phyloP scores from a whole-genome alignment of 1,284 basidiomycete species.

The Cryptococcus jaspeensis region DNA sequence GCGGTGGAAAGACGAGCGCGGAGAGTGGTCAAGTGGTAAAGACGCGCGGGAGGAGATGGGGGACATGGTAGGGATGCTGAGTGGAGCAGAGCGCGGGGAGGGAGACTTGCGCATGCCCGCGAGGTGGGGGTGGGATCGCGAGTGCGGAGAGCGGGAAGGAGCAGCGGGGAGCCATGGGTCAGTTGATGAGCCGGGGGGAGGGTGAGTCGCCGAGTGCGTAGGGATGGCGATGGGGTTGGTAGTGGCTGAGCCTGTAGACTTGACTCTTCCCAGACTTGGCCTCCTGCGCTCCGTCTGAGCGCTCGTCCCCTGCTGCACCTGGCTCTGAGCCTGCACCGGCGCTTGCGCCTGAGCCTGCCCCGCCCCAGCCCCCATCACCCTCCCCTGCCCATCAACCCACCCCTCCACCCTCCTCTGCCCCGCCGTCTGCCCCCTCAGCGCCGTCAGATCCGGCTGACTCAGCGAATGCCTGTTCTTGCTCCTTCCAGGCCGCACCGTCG shows the following conservation, averaged over 20 bases:
- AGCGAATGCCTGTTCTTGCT: conserved; percentile 27
- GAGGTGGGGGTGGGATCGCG: conserved; percentile 22
- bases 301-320: conserved; percentile 10
- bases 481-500: conserved; percentile 36
- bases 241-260: neutral
- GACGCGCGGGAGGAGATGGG: conserved; percentile 18
- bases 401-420: conserved; percentile 21
- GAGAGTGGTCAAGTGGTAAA: conserved; percentile 11
- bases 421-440: conserved; percentile 26
- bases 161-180: conserved; percentile 11
- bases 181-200: neutral
- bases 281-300: conserved; percentile 5
- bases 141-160: conserved; percentile 8
- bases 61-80: conserved; percentile 25
- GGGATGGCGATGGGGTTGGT: neutral
- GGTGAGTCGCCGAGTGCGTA: neutral
- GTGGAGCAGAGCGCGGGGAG: conserved; percentile 21
- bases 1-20: neutral
- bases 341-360: conserved; percentile 10
- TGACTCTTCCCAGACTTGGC: conserved; percentile 1
- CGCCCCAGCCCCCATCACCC: conserved; percentile 20
- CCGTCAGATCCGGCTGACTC: conserved; percentile 44
- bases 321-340: neutral
- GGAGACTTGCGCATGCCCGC: conserved; percentile 15
- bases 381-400: conserved; percentile 23